These are phyloP conservation scores for Collybia nuda DNA, from an alignment of 768 basidiomycete species.

Conservation along the genomic window DNA sequence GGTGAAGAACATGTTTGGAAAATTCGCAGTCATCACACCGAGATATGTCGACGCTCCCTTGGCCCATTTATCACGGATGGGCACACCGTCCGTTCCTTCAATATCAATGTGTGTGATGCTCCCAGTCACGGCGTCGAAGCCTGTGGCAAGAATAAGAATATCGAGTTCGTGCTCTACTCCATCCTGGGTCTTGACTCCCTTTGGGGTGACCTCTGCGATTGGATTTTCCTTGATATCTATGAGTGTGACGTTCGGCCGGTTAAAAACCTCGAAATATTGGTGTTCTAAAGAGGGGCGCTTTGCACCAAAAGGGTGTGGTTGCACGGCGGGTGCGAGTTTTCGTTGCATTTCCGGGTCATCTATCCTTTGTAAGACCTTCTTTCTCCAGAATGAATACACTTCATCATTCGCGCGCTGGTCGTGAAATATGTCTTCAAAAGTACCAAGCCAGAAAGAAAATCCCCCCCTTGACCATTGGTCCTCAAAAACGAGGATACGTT, in stretches of 20 bases:
- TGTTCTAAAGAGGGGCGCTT: slow-evolving; percentile 22
- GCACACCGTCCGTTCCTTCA: slow-evolving; percentile 14
- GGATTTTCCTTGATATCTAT: slow-evolving; percentile 18
- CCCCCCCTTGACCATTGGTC: slow-evolving; percentile 20
- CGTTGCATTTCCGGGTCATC: slow-evolving; percentile 17
- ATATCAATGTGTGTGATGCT: slow-evolving; percentile 21
- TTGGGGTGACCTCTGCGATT: slow-evolving; percentile 17
- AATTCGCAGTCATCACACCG: slow-evolving; percentile 18
- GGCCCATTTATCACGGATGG: slow-evolving; percentile 20
- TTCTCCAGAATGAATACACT: slow-evolving; percentile 23
- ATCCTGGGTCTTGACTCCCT: slow-evolving; percentile 18
- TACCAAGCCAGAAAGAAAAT: slow-evolving; percentile 18
- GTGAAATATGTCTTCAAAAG: slow-evolving; percentile 12
- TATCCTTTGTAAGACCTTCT: slow-evolving; percentile 17
- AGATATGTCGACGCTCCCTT: slow-evolving; percentile 19
- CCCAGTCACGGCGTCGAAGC: slow-evolving; percentile 23
- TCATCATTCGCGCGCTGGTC: slow-evolving; percentile 18
- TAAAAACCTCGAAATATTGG: slow-evolving; percentile 21
- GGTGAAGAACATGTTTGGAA: slow-evolving; percentile 25
- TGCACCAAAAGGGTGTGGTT: slow-evolving; percentile 23
- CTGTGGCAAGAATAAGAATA: slow-evolving; percentile 20
- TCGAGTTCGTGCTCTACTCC: slow-evolving; percentile 19
- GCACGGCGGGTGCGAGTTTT: slow-evolving; percentile 19
- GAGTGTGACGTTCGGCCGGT: slow-evolving; percentile 21
- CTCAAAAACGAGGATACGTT: slow-evolving; percentile 18